Evolutionary conservation across 257 asterid species (phyloP).

Genomic region (Solanum raphanifolium): DNA sequence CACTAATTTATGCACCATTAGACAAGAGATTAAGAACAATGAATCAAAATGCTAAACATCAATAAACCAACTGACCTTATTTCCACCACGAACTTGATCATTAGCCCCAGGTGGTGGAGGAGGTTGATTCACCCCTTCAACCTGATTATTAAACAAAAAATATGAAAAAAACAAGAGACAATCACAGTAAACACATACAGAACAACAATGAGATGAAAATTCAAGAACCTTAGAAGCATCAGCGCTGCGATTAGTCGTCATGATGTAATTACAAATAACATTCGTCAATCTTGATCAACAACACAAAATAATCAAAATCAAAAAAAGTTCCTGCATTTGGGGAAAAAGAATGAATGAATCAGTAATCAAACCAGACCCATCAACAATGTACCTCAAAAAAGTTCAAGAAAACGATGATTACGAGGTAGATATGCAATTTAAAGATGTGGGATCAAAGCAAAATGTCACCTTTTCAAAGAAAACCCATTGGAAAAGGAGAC

Average conservation of each 20-base stretch:
- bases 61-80: constrained; percentile 38
- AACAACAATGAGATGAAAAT: neutral
- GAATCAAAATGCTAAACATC: neutral
- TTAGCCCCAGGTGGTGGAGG: constrained; percentile 40
- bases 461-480: constrained; percentile 7
- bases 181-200: neutral
- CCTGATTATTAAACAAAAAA: constrained; percentile 29
- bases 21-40: neutral
- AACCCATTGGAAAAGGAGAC: neutral
- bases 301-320: neutral
- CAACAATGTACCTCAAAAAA: neutral
- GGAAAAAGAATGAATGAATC: neutral
- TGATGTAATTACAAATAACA: constrained; percentile 17
- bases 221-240: constrained; percentile 38
- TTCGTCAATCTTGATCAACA: constrained; percentile 15
- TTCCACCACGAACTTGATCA: constrained; percentile 41
- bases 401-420: neutral
- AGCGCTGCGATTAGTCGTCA: constrained; percentile 50
- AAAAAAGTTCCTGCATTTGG: constrained; percentile 22
- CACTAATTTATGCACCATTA: neutral
- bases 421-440: neutral
- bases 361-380: neutral
- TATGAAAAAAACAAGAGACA: neutral
- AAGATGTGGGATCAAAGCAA: constrained; percentile 11
- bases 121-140: constrained; percentile 42